phyloP scores from a whole-genome alignment of 2,329 filamentous ascomycete species.

The Canariomyces notabilis region DNA sequence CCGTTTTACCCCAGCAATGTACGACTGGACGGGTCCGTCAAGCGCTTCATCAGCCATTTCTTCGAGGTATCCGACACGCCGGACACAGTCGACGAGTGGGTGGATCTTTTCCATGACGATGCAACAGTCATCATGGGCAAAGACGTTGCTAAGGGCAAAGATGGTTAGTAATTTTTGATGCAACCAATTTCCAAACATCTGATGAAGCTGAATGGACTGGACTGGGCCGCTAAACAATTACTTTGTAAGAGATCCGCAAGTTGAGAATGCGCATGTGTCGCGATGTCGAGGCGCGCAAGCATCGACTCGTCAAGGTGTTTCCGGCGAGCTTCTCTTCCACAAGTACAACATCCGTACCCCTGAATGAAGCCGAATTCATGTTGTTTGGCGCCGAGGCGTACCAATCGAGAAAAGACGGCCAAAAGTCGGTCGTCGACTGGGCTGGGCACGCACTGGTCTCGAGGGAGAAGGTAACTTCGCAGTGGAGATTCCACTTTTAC shows the following conservation, averaged over 20 bases:
- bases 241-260: conserved; percentile 35
- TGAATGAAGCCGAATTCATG: conserved; percentile 11
- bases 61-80: conserved; percentile 40
- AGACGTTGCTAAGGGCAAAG: conserved; percentile 33
- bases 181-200: not conserved
- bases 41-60: conserved; percentile 39
- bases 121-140: conserved; percentile 41
- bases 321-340: conserved; percentile 27
- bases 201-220: no score
- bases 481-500: conserved; percentile 11
- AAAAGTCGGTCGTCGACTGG: conserved; percentile 2
- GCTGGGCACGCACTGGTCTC: conserved; percentile 8
- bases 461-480: conserved; percentile 1
- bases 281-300: conserved; percentile 35
- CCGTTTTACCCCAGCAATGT: conserved; percentile 27
- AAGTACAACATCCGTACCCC: not conserved
- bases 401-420: conserved; percentile 1
- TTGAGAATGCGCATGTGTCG: conserved; percentile 43
- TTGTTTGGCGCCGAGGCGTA: conserved; percentile 8
- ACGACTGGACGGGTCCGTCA: conserved; percentile 20
- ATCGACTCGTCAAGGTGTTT: conserved; percentile 40
- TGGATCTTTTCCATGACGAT: conserved; percentile 37
- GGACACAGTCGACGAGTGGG: conserved; percentile 40
- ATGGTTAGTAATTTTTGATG: conserved; percentile 24
- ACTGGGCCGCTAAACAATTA: no score